Evolutionary conservation across 495 filamentous ascomycete genomes (phyloP).

Genomic region (Pyrenopolyporus hunteri): DNA sequence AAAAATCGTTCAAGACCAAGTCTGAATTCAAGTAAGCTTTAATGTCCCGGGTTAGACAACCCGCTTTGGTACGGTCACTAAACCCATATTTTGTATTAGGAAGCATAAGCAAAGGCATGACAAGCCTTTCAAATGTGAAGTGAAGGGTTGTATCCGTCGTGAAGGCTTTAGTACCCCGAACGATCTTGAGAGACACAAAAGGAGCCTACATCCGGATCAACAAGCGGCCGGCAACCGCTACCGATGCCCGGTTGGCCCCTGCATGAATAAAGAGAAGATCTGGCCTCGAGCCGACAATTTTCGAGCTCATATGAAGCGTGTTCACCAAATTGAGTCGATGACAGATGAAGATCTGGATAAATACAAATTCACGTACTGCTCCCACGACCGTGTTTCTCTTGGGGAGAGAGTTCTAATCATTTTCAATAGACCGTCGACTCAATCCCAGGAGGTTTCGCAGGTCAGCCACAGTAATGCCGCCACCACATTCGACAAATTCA

Average conservation of each 20-base stretch:
- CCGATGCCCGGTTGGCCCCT: conserved; percentile 68
- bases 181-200: conserved; percentile 76
- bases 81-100: conserved; percentile 53
- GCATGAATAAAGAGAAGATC: conserved; percentile 70
- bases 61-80: conserved; percentile 10
- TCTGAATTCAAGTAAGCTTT: conserved; percentile 57
- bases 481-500: conserved; percentile 9
- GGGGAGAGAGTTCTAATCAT: conserved; percentile 18
- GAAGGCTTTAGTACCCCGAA: conserved; percentile 83
- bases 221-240: conserved; percentile 63
- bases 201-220: conserved; percentile 65
- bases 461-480: conserved; percentile 2
- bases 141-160: conserved; percentile 60
- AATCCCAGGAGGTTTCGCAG: conserved; percentile 12
- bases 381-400: neutral
- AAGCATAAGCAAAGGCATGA: conserved; percentile 82
- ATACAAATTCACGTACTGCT: conserved; percentile 61
- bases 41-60: neutral
- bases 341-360: conserved; percentile 56
- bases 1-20: conserved; percentile 50
- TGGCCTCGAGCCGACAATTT: conserved; percentile 96
- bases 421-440: conserved; percentile 9
- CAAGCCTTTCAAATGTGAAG: conserved; percentile 72
- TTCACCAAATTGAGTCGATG: conserved; percentile 58
- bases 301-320: conserved; percentile 79